Percentiles rank a stretch among this genome's conserved stretches.
These are phyloP conservation scores for Ogataea nakhonphanomensis DNA, from an alignment of 805 yeast genomes.

Conservation along the genomic window DNA sequence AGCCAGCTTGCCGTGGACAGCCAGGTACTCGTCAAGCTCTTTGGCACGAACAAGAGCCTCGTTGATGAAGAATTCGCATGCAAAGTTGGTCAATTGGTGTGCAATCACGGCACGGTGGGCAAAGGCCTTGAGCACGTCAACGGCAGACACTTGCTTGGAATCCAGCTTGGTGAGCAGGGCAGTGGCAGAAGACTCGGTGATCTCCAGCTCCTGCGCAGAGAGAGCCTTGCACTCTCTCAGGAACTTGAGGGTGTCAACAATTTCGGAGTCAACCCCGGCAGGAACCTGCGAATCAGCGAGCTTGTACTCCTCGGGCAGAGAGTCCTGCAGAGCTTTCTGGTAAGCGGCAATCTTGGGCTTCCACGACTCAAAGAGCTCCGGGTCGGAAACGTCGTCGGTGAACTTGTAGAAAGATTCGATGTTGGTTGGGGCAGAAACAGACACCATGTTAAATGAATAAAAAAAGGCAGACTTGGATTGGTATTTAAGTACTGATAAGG, in stretches of 20 bases:
- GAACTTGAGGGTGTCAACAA: constrained; percentile 37
- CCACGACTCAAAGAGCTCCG: constrained; percentile 41
- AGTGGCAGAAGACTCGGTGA: constrained; percentile 43
- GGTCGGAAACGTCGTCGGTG: constrained; percentile 33
- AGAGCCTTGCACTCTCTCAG: constrained; percentile 33
- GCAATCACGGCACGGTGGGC: constrained; percentile 63
- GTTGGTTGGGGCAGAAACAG: constrained; percentile 27
- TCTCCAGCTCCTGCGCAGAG: constrained; percentile 36
- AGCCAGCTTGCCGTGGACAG: constrained; percentile 46
- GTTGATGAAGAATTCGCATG: constrained; percentile 52
- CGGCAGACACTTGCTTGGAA: constrained; percentile 44
- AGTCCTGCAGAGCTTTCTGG: constrained; percentile 28
- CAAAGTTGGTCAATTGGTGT: constrained; percentile 57
- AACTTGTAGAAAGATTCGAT: constrained; percentile 30
- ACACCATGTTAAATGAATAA: constrained; percentile 12
- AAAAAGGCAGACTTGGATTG: neutral
- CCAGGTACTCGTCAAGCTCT: constrained; percentile 51
- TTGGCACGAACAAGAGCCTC: constrained; percentile 59
- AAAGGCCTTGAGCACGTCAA: constrained; percentile 55
- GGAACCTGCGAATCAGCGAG: constrained; percentile 34
- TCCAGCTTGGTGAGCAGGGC: constrained; percentile 43
- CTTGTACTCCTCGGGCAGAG: constrained; percentile 27
- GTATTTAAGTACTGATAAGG: constrained; percentile 4
- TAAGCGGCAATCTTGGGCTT: constrained; percentile 46
- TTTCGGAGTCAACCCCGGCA: constrained; percentile 31